phyloP scores from a whole-genome alignment of 148 eudicot species.

The Chenopodium suecicum region DNA sequence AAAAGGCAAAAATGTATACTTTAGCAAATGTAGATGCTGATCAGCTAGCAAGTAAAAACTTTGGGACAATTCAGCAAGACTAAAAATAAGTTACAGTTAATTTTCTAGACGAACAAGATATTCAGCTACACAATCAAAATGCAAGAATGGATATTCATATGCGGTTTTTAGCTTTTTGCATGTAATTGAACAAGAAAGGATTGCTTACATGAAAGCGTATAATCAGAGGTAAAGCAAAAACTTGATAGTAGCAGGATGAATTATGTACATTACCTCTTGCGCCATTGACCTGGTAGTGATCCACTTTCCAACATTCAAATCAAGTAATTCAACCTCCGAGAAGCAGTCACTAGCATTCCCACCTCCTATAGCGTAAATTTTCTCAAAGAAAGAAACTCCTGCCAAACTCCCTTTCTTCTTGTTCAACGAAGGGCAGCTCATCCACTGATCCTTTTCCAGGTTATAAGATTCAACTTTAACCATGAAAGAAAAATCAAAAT shows the following conservation, averaged over 20 bases:
- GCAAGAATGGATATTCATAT: not conserved
- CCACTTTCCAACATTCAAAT: constrained; percentile 60
- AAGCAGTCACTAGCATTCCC: constrained; percentile 52
- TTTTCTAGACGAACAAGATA: not conserved
- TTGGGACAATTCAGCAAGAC: not conserved
- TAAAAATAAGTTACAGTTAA: not conserved
- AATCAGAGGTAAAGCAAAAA: not conserved
- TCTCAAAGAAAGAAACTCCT: constrained; percentile 41
- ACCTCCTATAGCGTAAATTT: constrained; percentile 72
- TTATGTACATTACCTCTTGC: constrained; percentile 45
- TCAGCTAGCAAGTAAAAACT: not conserved
- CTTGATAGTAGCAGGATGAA: not conserved
- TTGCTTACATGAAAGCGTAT: not conserved
- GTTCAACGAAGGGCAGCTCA: constrained; percentile 48
- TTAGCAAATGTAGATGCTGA: not conserved
- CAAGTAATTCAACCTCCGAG: constrained; percentile 68
- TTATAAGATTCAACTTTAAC: constrained; percentile 68
- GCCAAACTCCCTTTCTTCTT: constrained; percentile 56
- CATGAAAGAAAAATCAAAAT: constrained; percentile 14
- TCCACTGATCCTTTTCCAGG: constrained; percentile 49
- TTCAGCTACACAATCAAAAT: not conserved
- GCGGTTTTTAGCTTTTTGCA: not conserved
- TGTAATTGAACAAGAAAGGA: not conserved
- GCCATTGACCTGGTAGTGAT: constrained; percentile 51
- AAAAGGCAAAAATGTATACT: not conserved